These are phyloP conservation scores for Cornus suecica DNA, from an alignment of 148 eudicot species.

Conservation along the genomic window DNA sequence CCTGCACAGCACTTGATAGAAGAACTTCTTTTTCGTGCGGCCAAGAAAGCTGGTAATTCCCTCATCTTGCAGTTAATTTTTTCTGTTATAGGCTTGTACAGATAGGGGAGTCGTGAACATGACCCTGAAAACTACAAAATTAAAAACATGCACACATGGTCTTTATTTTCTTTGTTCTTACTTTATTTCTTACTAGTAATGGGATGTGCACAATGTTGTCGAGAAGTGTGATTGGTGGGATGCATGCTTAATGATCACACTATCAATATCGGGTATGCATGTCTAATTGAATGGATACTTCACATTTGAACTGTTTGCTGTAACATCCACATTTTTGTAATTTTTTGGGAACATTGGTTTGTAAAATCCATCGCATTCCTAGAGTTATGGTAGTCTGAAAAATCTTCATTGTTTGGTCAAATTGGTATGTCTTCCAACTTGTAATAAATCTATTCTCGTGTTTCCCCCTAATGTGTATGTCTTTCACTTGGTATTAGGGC, in stretches of 20 bases:
- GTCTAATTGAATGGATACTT: not conserved
- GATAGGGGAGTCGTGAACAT: not conserved
- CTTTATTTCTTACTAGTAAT: not conserved
- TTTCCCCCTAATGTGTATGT: not conserved
- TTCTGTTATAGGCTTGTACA: not conserved
- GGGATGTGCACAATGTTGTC: not conserved
- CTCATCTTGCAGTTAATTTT: not conserved
- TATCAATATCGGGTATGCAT: not conserved
- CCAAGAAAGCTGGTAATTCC: constrained; percentile 90
- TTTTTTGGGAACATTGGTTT: not conserved
- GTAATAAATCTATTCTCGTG: not conserved
- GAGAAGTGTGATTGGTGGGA: not conserved
- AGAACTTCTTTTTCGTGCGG: constrained; percentile 94
- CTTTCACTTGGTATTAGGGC: not conserved
- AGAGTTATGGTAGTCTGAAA: too few species aligned
- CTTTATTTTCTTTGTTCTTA: not conserved
- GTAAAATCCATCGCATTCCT: not conserved
- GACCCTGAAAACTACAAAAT: not conserved
- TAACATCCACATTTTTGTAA: not conserved
- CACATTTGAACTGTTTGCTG: not conserved
- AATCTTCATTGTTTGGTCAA: not conserved
- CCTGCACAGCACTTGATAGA: constrained; percentile 99
- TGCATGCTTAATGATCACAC: not conserved
- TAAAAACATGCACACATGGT: not conserved
- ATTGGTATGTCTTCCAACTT: not conserved